Evolutionary conservation across 2,329 filamentous ascomycete genomes (phyloP), one percentile per base, ranked within the genome.

Genomic region (Leptographium flavum): DNA sequence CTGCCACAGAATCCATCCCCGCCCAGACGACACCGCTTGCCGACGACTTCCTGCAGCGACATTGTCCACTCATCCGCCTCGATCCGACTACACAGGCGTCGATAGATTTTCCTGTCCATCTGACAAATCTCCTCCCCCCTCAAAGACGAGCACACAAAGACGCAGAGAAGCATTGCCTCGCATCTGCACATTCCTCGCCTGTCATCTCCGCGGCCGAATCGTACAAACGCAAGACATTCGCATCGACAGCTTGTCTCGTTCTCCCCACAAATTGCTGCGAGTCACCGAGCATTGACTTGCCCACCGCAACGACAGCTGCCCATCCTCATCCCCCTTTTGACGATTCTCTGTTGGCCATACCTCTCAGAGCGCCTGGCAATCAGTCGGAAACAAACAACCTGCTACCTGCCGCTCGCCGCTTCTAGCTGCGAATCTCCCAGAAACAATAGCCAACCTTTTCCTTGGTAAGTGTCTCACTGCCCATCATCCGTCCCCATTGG

Each of bases 331-430:
- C 15, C 14, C 19, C 17, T 28, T 14, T 33, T 32, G 22, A 44
- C 49, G 28, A 41, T 41, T 23, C 11, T 23, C 17, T 30, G 22
- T 13, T 7, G 9, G 17, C 14, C 23, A 22, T 41, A 22, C 19
- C 17, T 19, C 31, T 8, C 39, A 22, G 27, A 41, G 27, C 10
- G 25, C 39, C 21, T 41, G 39, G 39, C 39, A 31, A 22, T 25
- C 21, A 33, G 22, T 25, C 21, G 6, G 15, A 21, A 42, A 35
- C 7, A 19, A 42, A 8, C 27, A 23, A 7, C 27, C 23, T 28
- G 6, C 19, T 40, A 11, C 23, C 41, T 17, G 49, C 47, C 49
- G 49, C 49, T 51, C 49, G 49, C 47, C 46, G 47, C 49, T 36
- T 47, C 41, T 39, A 45, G 49, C 31, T 45, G 49, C 47, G 49